Conservation (phyloP, 2,329 filamentous ascomycete genomes). For the Diaporthe aspalathi region DNA sequence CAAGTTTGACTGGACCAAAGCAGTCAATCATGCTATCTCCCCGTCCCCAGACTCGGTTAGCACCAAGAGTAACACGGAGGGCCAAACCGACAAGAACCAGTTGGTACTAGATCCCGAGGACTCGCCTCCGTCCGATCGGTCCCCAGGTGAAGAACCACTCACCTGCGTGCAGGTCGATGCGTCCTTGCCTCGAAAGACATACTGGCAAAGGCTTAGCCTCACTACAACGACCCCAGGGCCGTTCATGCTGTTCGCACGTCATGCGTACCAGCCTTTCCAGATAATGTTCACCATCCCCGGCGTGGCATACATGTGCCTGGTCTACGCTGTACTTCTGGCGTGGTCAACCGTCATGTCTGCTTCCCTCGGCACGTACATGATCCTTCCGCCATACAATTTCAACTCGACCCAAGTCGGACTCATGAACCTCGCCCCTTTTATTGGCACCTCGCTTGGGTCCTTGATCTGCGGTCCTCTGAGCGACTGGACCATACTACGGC, state of each 20-base stretch:
- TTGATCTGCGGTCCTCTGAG: constrained; percentile 50
- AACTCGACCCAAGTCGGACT: constrained; percentile 38
- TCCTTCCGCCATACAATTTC: constrained; percentile 38
- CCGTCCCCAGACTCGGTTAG: neutral
- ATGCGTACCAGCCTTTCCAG: constrained; percentile 39
- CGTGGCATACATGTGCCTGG: constrained; percentile 38
- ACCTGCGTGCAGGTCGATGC: constrained; percentile 30
- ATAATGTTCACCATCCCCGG: constrained; percentile 39
- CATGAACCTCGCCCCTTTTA: constrained; percentile 39
- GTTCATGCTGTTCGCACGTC: constrained; percentile 35
- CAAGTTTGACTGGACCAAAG: constrained; percentile 38
- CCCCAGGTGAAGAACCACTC: neutral
- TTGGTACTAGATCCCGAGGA: constrained; percentile 34
- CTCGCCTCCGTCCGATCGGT: neutral
- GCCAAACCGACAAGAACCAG: neutral
- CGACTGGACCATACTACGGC: constrained; percentile 49
- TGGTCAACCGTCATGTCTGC: constrained; percentile 38
- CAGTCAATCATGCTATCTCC: neutral
- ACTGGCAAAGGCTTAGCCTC: constrained; percentile 37
- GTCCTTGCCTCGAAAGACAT: constrained; percentile 35
- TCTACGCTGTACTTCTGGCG: constrained; percentile 39
- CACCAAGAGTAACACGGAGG: neutral
- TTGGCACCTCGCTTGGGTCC: constrained; percentile 45
- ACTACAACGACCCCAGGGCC: constrained; percentile 37
- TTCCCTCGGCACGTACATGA: constrained; percentile 36